phyloP scores from a whole-genome alignment of 352 stramenopile genomes.

The Bremia lactucae region DNA sequence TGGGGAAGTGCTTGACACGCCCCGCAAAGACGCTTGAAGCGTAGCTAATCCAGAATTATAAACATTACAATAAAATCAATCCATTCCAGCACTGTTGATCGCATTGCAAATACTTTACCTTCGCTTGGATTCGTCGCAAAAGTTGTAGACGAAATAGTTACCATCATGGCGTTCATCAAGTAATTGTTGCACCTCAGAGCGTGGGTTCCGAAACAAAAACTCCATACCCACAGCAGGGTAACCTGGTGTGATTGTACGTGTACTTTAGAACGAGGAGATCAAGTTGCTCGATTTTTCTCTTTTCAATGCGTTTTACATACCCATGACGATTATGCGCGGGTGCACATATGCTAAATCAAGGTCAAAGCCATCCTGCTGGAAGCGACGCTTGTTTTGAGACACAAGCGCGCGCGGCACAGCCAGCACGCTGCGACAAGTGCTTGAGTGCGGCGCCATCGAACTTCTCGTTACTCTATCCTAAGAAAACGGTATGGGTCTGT shows the following conservation, averaged over 20 bases:
- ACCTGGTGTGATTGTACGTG: slow-evolving; percentile 35
- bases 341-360: slow-evolving; percentile 67
- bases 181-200: slow-evolving; percentile 42
- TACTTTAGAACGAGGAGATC: no score
- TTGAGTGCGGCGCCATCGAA: slow-evolving; percentile 14
- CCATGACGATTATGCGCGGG: slow-evolving; percentile 69
- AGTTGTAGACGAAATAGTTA: slow-evolving; percentile 74
- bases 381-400: slow-evolving; percentile 71
- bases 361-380: slow-evolving; percentile 45
- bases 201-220: slow-evolving; percentile 49
- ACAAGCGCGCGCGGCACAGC: slow-evolving; percentile 50
- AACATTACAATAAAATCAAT: background rate
- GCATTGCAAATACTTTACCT: slow-evolving; percentile 16
- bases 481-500: no score
- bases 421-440: slow-evolving; percentile 27
- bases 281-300: slow-evolving; percentile 5
- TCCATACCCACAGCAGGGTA: slow-evolving; percentile 51
- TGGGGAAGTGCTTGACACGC: slow-evolving; percentile 40
- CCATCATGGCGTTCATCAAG: slow-evolving; percentile 35
- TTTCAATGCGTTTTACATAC: slow-evolving; percentile 12
- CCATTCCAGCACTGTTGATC: background rate
- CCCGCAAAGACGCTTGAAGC: slow-evolving; percentile 34
- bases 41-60: slow-evolving; percentile 42
- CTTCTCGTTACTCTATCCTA: no score
- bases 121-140: slow-evolving; percentile 45